Evolutionary conservation across 345 rosid species (phyloP), one percentile per base, ranked within the genome.

Genomic region (Cardamine occulta): DNA sequence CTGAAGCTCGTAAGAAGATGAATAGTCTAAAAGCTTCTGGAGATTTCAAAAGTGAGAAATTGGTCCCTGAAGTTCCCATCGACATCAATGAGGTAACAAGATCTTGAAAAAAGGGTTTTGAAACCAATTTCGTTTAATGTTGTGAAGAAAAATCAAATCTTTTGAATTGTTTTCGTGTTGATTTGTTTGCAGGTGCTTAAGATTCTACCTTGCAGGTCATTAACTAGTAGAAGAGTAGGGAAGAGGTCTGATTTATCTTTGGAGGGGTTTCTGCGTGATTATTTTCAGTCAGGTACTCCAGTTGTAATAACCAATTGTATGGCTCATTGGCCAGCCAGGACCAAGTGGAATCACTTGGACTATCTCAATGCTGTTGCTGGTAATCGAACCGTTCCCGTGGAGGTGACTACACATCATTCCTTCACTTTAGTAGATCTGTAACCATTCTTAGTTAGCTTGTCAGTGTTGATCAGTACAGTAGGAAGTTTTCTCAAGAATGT

Each of bases 321-420:
- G 97, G 88, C 85, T 69, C 96, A 95, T 72, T 95, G 99, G 97
- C 96, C 99, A 55, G 98, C 99, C 76, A 83, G 79, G 78, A 75
- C 79, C 40, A 95, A 83, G 86, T 95, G 99, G 99, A 89, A 92
- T 68, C 86, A 90, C 79, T 67, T 92, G 82, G 89, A 86, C 70
- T 95, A 95, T 74, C 86, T 95, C 52, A 85, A 68, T 51, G 60
- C 63, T 59, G 87, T 89, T 72, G 99, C 97, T 66, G 99, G 97
- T 75, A 85, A 88, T 49, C 89, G 97, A 18, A 95, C 97, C 4
- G 93, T 95, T 54, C 99, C 97, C 23, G 97, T 95, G 61, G 99
- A 95, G 99, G 99, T 91, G 84, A 87, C 86, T 80, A 45, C 65
- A 66, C 81, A 61, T 55, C 67, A 61, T 57, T 57, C 57, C 66